Base-by-base conservation (phyloP, 2,329 filamentous ascomycete species). In the Aspergillus novofumigatus region DNA sequence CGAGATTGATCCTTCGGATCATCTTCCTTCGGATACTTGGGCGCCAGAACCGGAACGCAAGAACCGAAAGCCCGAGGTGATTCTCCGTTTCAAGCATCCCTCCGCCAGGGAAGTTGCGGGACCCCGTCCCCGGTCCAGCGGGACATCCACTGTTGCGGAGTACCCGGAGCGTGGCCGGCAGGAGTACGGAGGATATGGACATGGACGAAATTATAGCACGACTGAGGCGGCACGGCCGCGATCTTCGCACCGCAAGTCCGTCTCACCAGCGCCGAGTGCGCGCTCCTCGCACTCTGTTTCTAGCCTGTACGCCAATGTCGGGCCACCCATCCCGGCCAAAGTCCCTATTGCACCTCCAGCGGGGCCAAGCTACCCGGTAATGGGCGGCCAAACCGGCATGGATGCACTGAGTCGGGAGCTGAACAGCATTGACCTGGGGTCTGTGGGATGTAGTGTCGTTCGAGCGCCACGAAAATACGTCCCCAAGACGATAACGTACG, bases 1-100 rank as follows among this genome's bases (percentile, higher is more conserved):
- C 35, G 81, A 85, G 55, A 86, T 88, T 62, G 85, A 88, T 69
- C 85, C 85, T 4, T 86, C 84, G 0, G 85, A 88, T 67, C 84
- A 87, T 66, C 76, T 88, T 1, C 85, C 85, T 0, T 78, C 85
- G 3, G 81, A 86, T 59, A 84, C 83, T 2, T 88, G 85, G 85
- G 85, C 85, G 0, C 85, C 85, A 0, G 85, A 88, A 65, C 85
- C 85, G 2, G 83, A 86, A 61, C 79, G 79, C 42, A 87, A 86
- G 63, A 74, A 68, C 50, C 73, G 72, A 52, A 74, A 82, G 70
- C 74, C 78, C 23, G 78, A 79, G 49, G 75, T 80, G 26, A 76
- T 79, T 17, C 72, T 80, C 49, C 75, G 77, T 10, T 80, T 80
- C 61, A 77, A 77, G 28, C 72, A 77, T 54, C 67, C 70, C 3